phyloP scores from a whole-genome alignment of 2,329 filamentous ascomycete genomes.

The Ascochyta pisi region DNA sequence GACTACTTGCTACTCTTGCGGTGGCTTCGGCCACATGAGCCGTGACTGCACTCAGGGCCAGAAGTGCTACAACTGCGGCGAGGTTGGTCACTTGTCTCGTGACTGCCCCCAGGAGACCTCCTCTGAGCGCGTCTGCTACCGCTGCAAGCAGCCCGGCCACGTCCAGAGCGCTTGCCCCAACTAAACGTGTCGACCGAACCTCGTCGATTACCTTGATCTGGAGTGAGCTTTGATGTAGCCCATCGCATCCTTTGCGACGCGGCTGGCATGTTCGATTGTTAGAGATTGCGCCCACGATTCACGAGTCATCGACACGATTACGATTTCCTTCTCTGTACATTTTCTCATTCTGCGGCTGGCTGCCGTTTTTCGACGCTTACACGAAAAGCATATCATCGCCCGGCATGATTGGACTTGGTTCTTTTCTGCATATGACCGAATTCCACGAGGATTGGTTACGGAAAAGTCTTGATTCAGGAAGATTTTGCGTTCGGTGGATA shows the following conservation, averaged over 20 bases:
- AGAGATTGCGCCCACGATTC: slow-evolving; percentile 38
- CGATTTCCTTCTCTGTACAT: slow-evolving; percentile 50
- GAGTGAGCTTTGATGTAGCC: slow-evolving; percentile 37
- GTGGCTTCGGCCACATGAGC: slow-evolving; percentile 95
- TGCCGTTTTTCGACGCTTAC: slow-evolving; percentile 47
- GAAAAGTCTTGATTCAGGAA: slow-evolving; percentile 46
- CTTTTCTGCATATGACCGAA: slow-evolving; percentile 43
- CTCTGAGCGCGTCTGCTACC: slow-evolving; percentile 97
- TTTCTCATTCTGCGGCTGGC: slow-evolving; percentile 49
- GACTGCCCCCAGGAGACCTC: slow-evolving; percentile 94
- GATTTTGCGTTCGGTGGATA: slow-evolving; percentile 44
- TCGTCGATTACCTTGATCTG: slow-evolving; percentile 41
- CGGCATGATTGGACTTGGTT: slow-evolving; percentile 47
- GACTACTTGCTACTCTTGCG: slow-evolving; percentile 94
- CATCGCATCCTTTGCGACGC: slow-evolving; percentile 26
- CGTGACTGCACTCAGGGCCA: slow-evolving; percentile 98
- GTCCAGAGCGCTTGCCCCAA: slow-evolving; percentile 94
- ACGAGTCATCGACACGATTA: slow-evolving; percentile 45
- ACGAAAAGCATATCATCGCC: slow-evolving; percentile 49
- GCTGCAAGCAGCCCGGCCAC: slow-evolving; percentile 86
- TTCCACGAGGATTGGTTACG: slow-evolving; percentile 45
- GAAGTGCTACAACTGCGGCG: slow-evolving; percentile 99
- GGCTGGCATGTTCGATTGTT: slow-evolving; percentile 36
- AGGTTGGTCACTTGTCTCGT: slow-evolving; percentile 92
- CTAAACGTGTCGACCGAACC: slow-evolving; percentile 55